phyloP scores from a whole-genome alignment of 352 stramenopile genomes.

The Chrysophaeum taylorii region DNA sequence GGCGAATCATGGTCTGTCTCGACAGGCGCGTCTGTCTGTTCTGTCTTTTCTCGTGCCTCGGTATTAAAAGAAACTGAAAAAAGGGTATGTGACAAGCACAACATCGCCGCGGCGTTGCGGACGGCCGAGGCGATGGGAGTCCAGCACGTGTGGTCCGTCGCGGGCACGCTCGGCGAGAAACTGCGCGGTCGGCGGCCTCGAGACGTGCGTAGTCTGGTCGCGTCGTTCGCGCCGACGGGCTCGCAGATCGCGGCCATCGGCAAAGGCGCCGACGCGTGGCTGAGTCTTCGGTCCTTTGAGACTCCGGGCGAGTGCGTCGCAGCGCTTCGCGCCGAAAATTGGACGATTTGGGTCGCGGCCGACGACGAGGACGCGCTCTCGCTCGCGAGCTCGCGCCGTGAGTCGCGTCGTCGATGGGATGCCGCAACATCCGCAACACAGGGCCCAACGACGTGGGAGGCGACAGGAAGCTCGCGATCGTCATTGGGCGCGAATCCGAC shows the following conservation, averaged over 20 bases:
- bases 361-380: neutral
- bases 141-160: conserved; percentile 70
- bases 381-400: neutral
- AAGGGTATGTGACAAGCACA: conserved; percentile 63
- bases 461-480: conserved; percentile 63
- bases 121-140: conserved; percentile 69
- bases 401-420: too few relatives aligned
- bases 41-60: too few relatives aligned
- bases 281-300: conserved; percentile 2
- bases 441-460: neutral
- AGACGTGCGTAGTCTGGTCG: conserved; percentile 56
- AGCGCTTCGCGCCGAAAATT: neutral
- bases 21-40: too few relatives aligned
- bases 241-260: neutral
- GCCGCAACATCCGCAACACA: too few relatives aligned
- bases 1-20: conserved; percentile 54
- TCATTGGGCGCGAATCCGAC: conserved; percentile 81
- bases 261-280: conserved; percentile 8
- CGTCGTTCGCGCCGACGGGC: conserved; percentile 34
- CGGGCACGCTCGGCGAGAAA: conserved; percentile 27
- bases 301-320: neutral
- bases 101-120: conserved; percentile 40
- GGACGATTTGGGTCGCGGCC: neutral
- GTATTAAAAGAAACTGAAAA: too few relatives aligned
- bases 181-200: conserved; percentile 26